Conservation (phyloP, 805 yeast genomes). For the Kluyveromyces lactis region DNA sequence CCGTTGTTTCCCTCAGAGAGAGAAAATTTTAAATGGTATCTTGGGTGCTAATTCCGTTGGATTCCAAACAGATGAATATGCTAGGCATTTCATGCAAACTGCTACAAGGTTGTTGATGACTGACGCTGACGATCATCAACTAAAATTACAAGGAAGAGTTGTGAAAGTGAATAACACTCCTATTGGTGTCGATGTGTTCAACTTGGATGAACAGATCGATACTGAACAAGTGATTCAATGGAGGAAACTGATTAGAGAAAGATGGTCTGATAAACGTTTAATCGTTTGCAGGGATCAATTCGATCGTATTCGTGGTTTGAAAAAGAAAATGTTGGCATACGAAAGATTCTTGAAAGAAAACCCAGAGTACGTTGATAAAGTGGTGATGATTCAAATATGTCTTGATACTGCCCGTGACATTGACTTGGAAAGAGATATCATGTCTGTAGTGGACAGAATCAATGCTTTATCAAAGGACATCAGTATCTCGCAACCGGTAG, state of each 20-base stretch:
- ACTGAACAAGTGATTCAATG: conserved; percentile 49
- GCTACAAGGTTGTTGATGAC: conserved; percentile 76
- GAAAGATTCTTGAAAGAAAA: conserved; percentile 65
- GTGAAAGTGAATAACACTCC: conserved; percentile 54
- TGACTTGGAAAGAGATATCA: conserved; percentile 64
- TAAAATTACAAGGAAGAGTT: conserved; percentile 52
- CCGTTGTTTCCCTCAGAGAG: conserved; percentile 85
- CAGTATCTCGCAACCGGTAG: conserved; percentile 74
- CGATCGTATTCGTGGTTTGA: conserved; percentile 80
- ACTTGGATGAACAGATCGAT: conserved; percentile 40
- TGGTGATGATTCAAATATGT: conserved; percentile 79
- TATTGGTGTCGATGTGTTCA: conserved; percentile 69
- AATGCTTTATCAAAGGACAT: conserved; percentile 69
- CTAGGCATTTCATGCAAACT: conserved; percentile 88
- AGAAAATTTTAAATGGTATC: conserved; percentile 66
- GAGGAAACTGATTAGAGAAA: conserved; percentile 61
- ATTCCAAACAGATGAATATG: conserved; percentile 89
- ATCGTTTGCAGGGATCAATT: conserved; percentile 85
- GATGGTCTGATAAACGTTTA: conserved; percentile 65
- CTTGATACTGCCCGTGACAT: conserved; percentile 49
- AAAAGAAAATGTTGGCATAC: conserved; percentile 80
- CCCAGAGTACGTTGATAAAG: conserved; percentile 60
- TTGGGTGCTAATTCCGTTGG: conserved; percentile 83
- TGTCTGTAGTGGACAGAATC: conserved; percentile 75
- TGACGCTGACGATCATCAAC: conserved; percentile 57